Evolutionary conservation across 208 protist genomes (phyloP), one percentile per base, ranked within the genome.

Genomic region (Trypanosomatidae sp.): DNA sequence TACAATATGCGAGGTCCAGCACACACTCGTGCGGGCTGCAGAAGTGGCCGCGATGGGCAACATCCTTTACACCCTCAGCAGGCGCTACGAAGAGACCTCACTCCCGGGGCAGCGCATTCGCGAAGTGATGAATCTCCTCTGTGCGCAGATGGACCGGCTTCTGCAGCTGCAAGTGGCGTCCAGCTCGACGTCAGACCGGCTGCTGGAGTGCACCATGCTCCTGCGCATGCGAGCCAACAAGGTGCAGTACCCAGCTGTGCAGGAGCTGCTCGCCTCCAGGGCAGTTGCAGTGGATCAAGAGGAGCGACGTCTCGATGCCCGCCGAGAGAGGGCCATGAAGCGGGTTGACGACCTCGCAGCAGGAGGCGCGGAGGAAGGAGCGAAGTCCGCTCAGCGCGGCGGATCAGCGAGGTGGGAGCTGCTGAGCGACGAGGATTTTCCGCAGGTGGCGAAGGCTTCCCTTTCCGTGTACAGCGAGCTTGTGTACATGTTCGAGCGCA

Each of bases 201-300:
- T 95, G 33, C 76, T 95, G 53, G 88, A 95, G 72, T 62, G 79
- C 62, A 91, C 84, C n/a, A 66, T 95, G 43, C 75, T 95, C 65
- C 78, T 95, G 28, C 83, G 82, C 52, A 92, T 95, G 88, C 81
- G 88, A 15, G 58, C 36, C 10, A 55, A 86, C 15, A 64, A 53
- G 22, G 64, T 71, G 41, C 76, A 68, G 28, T 91, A 88, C 72
- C 76, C 79, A 1, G 62, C 65, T 25, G 82, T 79, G 41, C 58
- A 70, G 6, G 77, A 81, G 41, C 73, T 94, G 56, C 81, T 82
- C 60, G 72, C 69, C 56, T 74, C 81, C 15, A 83, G 85, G 15
- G 44, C 59, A 25, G 66, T 62, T 7, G 73, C 58, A 7, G 9
- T 39, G 2, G 59, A 68, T 33, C 66, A 55, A 12, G 28, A 60